Evolutionary conservation across 805 yeast species (phyloP).

Genomic region (Teunomyces kruisii): DNA sequence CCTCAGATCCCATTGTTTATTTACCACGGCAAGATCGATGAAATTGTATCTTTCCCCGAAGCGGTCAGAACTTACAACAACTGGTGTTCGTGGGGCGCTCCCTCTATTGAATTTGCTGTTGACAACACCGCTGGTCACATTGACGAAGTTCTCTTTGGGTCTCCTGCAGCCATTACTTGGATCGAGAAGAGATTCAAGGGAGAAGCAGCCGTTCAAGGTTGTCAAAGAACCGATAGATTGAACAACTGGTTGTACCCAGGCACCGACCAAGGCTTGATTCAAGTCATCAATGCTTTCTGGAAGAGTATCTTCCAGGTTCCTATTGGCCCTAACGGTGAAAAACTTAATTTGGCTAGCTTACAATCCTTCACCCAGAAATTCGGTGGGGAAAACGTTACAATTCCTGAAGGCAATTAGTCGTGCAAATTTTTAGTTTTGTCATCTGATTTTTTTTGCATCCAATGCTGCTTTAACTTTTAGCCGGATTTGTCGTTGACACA

Average conservation of each 20-base stretch:
- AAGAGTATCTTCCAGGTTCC: slow-evolving; percentile 1
- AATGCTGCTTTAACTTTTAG: too few species aligned
- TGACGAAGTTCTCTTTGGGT: slow-evolving; percentile 12
- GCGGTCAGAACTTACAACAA: slow-evolving; percentile 19
- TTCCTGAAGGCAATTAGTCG: too few species aligned
- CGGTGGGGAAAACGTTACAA: neutral
- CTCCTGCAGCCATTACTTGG: slow-evolving; percentile 17
- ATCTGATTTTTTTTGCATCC: too few species aligned
- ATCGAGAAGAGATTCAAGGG: slow-evolving; percentile 16
- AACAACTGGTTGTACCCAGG: slow-evolving; percentile 44
- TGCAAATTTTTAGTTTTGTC: too few species aligned
- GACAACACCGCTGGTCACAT: slow-evolving; percentile 26
- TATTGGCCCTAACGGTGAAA: slow-evolving; percentile 5
- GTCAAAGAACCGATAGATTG: slow-evolving; percentile 41
- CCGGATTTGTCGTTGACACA: too few species aligned
- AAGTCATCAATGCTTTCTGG: neutral
- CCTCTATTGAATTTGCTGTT: slow-evolving; percentile 27
- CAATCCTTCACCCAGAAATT: neutral
- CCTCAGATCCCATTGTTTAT: slow-evolving; percentile 13
- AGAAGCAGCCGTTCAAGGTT: slow-evolving; percentile 15
- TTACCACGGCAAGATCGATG: slow-evolving; percentile 11
- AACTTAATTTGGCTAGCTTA: neutral
- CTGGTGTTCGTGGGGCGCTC: slow-evolving; percentile 27
- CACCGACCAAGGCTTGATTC: slow-evolving; percentile 17
- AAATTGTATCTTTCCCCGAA: slow-evolving; percentile 11